Evolutionary conservation across 176 grass and related monocot genomes (phyloP), one percentile per base, ranked within the genome.

Genomic region (Oryza punctata): DNA sequence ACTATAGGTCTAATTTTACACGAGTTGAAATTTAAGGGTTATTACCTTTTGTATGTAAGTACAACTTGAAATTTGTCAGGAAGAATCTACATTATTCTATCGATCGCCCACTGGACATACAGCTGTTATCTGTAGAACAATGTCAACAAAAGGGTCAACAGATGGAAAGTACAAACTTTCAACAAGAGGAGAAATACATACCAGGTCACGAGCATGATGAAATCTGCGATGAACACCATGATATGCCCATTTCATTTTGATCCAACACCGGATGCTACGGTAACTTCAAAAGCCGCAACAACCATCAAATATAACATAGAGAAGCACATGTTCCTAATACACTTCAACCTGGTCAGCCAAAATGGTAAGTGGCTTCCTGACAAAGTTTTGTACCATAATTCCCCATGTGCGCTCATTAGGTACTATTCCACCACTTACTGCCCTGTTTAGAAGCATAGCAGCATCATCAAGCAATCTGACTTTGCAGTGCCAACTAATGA

Each of bases 401-500:
- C 67, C 82, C 96, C 96, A 98, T 1, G 91, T 95, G 59, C 69
- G 85, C 26, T 89, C 85, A 47, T 90, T 93, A 19, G 93, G 96
- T 70, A 77, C 46, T 67, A 98, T 77, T 61, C 93, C 91, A 77
- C 54, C 32, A 63, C 28, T 75, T 76, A 91, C 69, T 72, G 89
- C 90, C 87, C 77, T 89, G 63, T 82, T 65, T 72, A 95, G 87
- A 93, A 93, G 90, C 75, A 86, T 89, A 72, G 78, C 65, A 46
- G 77, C 96, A 67, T 90, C 91, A 82, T 91, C 93, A 85, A 93
- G 69, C 85, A 91, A 86, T 76, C 85, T 93, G 46, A 47, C 85
- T 82, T 98, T 98, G 91, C 88, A 95, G 76, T 98, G 93, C 93
- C 96, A 98, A 85, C 91, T 98, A 44, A 95, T 95, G 57, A 98